phyloP scores from a whole-genome alignment of 139 green algal species.

The Chlamydomonas incerta region DNA sequence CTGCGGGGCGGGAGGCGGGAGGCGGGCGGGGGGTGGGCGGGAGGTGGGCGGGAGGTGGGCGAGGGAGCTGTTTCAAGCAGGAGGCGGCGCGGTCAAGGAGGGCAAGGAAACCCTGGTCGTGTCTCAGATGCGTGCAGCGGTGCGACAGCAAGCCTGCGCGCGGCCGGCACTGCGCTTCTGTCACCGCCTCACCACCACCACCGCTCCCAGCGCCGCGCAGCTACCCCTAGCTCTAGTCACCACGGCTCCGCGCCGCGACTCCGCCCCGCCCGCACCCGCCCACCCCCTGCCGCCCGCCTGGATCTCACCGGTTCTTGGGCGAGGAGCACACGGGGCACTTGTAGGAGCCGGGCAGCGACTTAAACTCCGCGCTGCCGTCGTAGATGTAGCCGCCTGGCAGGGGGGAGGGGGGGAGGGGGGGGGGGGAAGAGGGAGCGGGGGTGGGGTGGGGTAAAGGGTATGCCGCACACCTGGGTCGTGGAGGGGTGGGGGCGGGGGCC shows the following conservation, averaged over 20 bases:
- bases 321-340: slow-evolving; percentile 36
- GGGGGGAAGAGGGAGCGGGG: neutral
- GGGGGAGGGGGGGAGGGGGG: neutral
- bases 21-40: neutral
- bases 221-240: no score
- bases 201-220: no score
- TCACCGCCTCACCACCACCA: no score
- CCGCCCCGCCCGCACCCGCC: no score
- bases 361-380: slow-evolving; percentile 36
- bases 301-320: slow-evolving; percentile 41
- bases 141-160: no score
- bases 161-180: no score
- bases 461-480: neutral
- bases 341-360: slow-evolving; percentile 39
- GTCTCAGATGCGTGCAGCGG: neutral
- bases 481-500: neutral
- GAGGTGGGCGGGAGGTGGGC: neutral
- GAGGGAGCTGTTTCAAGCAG: neutral
- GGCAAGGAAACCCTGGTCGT: no score
- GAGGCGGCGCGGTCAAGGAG: no score
- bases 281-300: no score
- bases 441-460: neutral
- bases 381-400: slow-evolving; percentile 52
- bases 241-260: no score
- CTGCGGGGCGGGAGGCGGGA: slow-evolving; percentile 1